phyloP scores from a whole-genome alignment of 2,329 filamentous ascomycete species.

The Neopestalotiopsis sp. region DNA sequence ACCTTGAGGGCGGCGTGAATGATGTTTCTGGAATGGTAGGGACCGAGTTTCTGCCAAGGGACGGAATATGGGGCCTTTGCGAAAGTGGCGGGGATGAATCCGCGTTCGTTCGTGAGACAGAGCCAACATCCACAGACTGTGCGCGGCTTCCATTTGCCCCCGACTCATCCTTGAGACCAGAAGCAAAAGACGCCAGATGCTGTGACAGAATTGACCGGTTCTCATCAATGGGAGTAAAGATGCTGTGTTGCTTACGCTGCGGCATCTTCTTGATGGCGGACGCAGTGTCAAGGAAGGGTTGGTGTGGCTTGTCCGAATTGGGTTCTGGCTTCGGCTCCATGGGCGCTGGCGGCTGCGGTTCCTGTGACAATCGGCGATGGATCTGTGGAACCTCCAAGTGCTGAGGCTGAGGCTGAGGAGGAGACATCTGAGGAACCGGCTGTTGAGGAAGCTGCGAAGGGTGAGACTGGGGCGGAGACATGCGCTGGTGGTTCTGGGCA shows the following conservation, averaged over 20 bases:
- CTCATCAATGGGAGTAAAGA: constrained; percentile 97
- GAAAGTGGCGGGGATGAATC: constrained; percentile 61
- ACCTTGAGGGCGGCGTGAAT: constrained; percentile 75
- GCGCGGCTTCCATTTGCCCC: constrained; percentile 53
- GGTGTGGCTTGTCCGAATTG: constrained; percentile 50
- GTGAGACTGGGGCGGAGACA: constrained; percentile 61
- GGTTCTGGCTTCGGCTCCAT: constrained; percentile 56
- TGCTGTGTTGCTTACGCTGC: constrained; percentile 85
- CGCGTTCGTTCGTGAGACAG: constrained; percentile 56
- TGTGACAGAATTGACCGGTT: constrained; percentile 86
- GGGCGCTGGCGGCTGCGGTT: constrained; percentile 56
- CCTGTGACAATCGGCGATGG: constrained; percentile 30
- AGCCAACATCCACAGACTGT: constrained; percentile 69
- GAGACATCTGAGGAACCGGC: constrained; percentile 22
- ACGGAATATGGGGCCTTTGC: constrained; percentile 56
- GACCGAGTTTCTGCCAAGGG: constrained; percentile 56
- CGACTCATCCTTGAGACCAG: constrained; percentile 45
- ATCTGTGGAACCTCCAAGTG: constrained; percentile 33
- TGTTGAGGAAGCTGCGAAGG: constrained; percentile 43
- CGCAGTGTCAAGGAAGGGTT: constrained; percentile 50
- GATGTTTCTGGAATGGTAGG: constrained; percentile 69
- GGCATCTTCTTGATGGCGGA: constrained; percentile 66
- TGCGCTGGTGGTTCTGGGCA: constrained; percentile 54
- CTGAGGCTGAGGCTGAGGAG: constrained; percentile 29
- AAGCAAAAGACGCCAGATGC: constrained; percentile 74